These are phyloP conservation scores for Thymus mandschuricus DNA, from an alignment of 257 asterid genomes.

Conservation along the genomic window DNA sequence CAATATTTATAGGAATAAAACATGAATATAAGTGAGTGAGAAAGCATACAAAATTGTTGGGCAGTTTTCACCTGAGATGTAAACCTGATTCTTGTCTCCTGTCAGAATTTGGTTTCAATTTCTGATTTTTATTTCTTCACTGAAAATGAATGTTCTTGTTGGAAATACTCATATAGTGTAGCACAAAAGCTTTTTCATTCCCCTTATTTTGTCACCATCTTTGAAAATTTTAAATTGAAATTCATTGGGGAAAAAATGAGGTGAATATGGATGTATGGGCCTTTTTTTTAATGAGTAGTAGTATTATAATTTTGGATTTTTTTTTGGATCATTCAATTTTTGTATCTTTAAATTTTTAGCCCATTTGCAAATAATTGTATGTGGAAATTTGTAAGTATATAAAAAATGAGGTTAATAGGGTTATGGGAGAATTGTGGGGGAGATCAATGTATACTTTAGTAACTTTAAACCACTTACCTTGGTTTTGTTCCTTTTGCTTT, in stretches of 20 bases:
- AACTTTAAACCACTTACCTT: conserved; percentile 47
- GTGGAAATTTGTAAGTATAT: too few relatives aligned
- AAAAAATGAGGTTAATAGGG: not conserved
- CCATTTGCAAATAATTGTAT: too few relatives aligned
- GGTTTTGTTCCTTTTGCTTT: conserved; percentile 53
- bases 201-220: conserved; percentile 19
- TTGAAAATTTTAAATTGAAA: not conserved
- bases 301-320: too few relatives aligned
- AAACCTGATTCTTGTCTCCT: conserved; percentile 28
- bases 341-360: too few relatives aligned
- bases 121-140: conserved; percentile 8
- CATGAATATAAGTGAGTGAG: too few relatives aligned
- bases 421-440: conserved; percentile 32
- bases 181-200: not conserved
- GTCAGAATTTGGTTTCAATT: conserved; percentile 19
- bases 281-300: not conserved
- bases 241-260: too few relatives aligned
- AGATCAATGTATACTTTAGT: conserved; percentile 34
- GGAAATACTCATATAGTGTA: not conserved
- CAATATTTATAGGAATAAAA: too few relatives aligned
- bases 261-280: too few relatives aligned
- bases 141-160: conserved; percentile 24
- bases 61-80: conserved; percentile 18
- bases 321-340: too few relatives aligned
- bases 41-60: not conserved